Evolutionary conservation across 306 rosid species (phyloP).

Genomic region (Begonia fuchsioides): DNA sequence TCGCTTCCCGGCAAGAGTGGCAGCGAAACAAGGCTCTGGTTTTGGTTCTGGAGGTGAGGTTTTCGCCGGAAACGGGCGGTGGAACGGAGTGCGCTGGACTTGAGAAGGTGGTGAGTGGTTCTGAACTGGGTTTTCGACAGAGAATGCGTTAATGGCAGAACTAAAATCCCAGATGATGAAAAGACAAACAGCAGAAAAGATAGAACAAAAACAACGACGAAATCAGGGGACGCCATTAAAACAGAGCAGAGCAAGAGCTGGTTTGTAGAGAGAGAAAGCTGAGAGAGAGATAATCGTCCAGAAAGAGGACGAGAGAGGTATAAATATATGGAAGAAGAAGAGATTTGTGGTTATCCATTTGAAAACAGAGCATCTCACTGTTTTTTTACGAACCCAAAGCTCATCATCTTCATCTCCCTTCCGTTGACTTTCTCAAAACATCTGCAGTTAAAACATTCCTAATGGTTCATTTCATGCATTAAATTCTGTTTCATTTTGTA

Average conservation of each 20-base stretch:
- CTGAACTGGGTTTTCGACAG: conserved; percentile 47
- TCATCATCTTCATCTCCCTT: too few species aligned
- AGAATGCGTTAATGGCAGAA: conserved; percentile 54
- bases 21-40: conserved; percentile 36
- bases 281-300: too few species aligned
- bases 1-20: conserved; percentile 82
- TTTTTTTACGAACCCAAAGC: too few species aligned
- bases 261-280: not conserved
- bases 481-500: too few species aligned
- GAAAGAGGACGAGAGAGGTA: not conserved
- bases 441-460: too few species aligned
- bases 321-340: not conserved
- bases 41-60: conserved; percentile 12
- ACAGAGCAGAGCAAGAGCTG: not conserved
- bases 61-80: conserved; percentile 39
- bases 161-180: conserved; percentile 18
- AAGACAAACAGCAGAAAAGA: conserved; percentile 17
- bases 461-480: too few species aligned
- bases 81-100: conserved; percentile 51
- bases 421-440: too few species aligned
- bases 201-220: conserved; percentile 28
- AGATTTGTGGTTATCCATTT: too few species aligned
- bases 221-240: conserved; percentile 35
- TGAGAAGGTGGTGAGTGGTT: conserved; percentile 62
- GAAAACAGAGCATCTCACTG: too few species aligned